A percentile compares a stretch with the other conserved stretches of the same genome.
These are phyloP conservation scores for Pseudogymnoascus sp. DNA, from an alignment of 2,329 filamentous ascomycete species.

Conservation along the genomic window DNA sequence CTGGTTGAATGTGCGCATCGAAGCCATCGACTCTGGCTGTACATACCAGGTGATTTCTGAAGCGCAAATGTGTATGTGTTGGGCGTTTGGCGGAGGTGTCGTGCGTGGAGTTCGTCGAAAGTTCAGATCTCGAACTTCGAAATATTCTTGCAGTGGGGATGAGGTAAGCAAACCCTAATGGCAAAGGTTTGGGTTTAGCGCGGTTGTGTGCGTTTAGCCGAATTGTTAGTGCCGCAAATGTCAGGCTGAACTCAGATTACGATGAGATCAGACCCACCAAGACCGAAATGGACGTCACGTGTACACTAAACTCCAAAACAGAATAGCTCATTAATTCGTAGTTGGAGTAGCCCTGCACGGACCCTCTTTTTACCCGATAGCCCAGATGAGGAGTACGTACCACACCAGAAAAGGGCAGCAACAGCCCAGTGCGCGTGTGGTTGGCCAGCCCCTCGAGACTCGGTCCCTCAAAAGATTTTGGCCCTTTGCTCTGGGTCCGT, in stretches of 20 bases:
- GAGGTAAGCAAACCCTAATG: constrained; percentile 8
- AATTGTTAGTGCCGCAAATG: not conserved
- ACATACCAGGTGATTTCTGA: constrained; percentile 9
- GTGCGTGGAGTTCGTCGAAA: constrained; percentile 2
- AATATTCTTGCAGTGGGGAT: constrained; percentile 9
- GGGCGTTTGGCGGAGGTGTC: constrained; percentile 9
- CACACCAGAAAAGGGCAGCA: not conserved
- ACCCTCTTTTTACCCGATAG: constrained; percentile 4
- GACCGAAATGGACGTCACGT: not conserved
- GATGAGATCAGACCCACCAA: not conserved
- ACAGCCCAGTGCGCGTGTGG: not conserved
- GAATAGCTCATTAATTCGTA: not conserved
- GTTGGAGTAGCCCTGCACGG: not conserved
- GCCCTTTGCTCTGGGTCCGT: not conserved
- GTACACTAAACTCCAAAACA: not conserved
- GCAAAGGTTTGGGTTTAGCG: not conserved
- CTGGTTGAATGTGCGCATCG: not conserved
- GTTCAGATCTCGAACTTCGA: constrained; percentile 7
- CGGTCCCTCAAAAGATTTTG: constrained; percentile 1
- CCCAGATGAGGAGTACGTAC: not conserved
- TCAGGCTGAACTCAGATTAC: not conserved
- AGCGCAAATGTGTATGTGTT: constrained; percentile 7
- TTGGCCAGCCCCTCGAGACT: constrained; percentile 5
- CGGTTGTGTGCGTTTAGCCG: not conserved
- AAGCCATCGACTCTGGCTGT: constrained; percentile 6